phyloP scores from a whole-genome alignment of 495 filamentous ascomycete species.

The Tuber brumale region DNA sequence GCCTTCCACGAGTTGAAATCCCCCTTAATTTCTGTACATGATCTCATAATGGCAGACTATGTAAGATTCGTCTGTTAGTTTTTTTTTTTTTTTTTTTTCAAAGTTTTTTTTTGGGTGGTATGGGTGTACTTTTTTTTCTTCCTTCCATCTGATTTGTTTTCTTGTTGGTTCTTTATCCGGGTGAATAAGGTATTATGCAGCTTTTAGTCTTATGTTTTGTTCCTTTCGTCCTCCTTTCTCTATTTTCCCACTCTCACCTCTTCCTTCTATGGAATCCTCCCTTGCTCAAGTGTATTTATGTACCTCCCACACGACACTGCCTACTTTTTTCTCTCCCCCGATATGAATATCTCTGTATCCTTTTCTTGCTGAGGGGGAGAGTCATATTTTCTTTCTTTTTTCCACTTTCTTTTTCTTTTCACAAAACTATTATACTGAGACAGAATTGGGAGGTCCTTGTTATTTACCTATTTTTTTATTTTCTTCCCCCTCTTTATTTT shows the following conservation, averaged over 20 bases:
- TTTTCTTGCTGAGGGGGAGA: not conserved
- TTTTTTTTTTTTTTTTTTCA: not conserved
- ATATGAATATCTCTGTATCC: not conserved
- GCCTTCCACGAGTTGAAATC: not conserved
- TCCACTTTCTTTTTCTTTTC: not conserved
- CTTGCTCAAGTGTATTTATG: not conserved
- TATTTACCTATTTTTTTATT: not conserved
- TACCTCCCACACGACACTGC: not conserved
- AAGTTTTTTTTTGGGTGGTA: slow-evolving; percentile 26
- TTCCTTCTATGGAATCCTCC: slow-evolving; percentile 1
- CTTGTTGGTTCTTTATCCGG: slow-evolving; percentile 8
- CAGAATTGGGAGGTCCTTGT: not conserved
- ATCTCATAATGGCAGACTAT: not conserved
- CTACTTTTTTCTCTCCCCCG: not conserved
- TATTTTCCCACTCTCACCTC: slow-evolving; percentile 21
- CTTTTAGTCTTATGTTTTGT: slow-evolving; percentile 16
- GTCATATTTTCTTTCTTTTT: not conserved
- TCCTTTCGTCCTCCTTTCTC: slow-evolving; percentile 10
- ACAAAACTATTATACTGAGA: not conserved
- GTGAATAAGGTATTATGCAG: slow-evolving; percentile 23
- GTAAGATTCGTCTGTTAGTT: slow-evolving; percentile 15
- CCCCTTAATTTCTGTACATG: not conserved
- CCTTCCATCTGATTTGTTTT: slow-evolving; percentile 15
- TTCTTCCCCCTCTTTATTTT: not conserved
- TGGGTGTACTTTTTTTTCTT: slow-evolving; percentile 22